Evolutionary conservation across 208 protist genomes (phyloP), one percentile per base, ranked within the genome.

Genomic region (Kentomonas sorsogonicus): DNA sequence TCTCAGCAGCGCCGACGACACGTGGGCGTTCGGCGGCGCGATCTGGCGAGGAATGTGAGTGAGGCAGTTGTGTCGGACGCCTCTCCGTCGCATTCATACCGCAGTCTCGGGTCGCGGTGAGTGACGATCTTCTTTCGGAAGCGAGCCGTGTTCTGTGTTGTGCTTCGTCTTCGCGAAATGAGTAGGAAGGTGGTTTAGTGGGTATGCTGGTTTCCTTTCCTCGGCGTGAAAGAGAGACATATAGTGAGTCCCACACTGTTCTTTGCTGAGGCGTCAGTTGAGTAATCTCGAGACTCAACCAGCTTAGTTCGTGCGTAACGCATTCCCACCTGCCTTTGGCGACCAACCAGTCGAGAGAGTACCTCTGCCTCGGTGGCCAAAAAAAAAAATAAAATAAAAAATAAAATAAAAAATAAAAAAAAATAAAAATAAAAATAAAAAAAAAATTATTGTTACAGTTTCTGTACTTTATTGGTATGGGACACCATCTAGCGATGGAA

Each of bases 391-490:
- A 36, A 15, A 36, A 15, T 36, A 36, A 11, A 36, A 11, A 11
- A 15, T 36, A 36, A 36, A 15, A 36, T 36, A 36, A 36, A 11
- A 36, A 36, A 36, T 5, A 36, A 36, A 36, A 36, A 5, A 36
- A 36, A 15, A 36, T 36, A 36, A 36, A 36, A 36, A 11, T 11
- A 36, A 5, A 15, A 5, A 36, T 36, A 36, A 11, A 15, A 11
- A 5, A 36, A 36, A 11, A 36, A 36, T 15, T 36, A 11, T 36
- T 43, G 30, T 56, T 43, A 44, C 34, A 56, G 30, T 44, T 56
- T 56, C 34, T 45, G 29, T 55, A 31, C 58, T 56, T 33, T 63
- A 56, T 63, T 55, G 44, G 46, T 56, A 63, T 56, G 46, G 34
- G 58, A 63, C 51, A 52, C 56, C n/a, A n/a, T n/a, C n/a, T n/a